Evolutionary conservation across 208 protist genomes (phyloP), one percentile per base, ranked within the genome.

Genomic region (Wallacemonas sp.): DNA sequence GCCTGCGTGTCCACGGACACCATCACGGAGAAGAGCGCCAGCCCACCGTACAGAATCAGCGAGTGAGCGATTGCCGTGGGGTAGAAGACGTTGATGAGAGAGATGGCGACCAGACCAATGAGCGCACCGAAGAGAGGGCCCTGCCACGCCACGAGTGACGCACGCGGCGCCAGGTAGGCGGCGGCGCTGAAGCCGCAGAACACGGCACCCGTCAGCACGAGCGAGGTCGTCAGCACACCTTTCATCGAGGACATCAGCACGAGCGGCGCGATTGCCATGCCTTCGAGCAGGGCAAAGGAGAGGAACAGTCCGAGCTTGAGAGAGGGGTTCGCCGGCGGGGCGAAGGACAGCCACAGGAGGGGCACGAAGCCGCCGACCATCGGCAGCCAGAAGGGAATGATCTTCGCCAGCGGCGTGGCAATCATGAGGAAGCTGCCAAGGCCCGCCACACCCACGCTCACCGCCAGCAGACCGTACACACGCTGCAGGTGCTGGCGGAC

Each of bases 181-280:
- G 87, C 87, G 0, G 90, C 83, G 52, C 81, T 94, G 78, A 96
- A 96, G 39, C 90, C 90, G 33, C 74, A 82, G 63, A 93, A 96
- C 34, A 93, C 79, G 24, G 90, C 90, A 0, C 68, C 85, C 8
- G 90, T 96, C 13, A 96, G 76, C 19, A 93, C 67, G 13, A 94
- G 48, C 1, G 90, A 90, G 9, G 90, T 92, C 50, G 74, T 67
- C 15, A 96, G 76, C 10, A 93, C 87, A 9, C 90, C 90, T 66
- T 92, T 92, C 69, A 81, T 81, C 53, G 72, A 64, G n/a, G 83
- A 83, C 45, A 81, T 60, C 26, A 85, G 71, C 45, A 96, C 76
- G 22, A 96, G 60, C 39, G 90, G 90, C 8, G 87, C 87, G 22
- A 96, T 53, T 2, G 80, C 85, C 88, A 93, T 93, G 6, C 87